Evolutionary conservation across 2,329 filamentous ascomycete species (phyloP).

Genomic region (Kalmusia sp.): DNA sequence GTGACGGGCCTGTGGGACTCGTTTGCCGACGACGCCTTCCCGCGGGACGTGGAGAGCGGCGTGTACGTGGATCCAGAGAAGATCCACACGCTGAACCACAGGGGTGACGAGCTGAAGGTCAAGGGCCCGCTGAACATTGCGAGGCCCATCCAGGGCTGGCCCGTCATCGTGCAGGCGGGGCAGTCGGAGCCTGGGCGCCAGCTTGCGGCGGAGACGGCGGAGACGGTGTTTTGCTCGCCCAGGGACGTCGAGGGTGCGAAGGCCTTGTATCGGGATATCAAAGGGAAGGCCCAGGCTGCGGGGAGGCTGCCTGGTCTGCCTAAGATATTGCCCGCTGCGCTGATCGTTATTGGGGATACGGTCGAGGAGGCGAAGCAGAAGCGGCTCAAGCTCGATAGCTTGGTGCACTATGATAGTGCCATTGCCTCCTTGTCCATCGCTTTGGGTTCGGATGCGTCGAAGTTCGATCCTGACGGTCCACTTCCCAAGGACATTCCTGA

Average conservation of each 20-base stretch:
- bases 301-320: constrained; percentile 56
- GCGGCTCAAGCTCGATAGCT: constrained; percentile 57
- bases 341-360: constrained; percentile 59
- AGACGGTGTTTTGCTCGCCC: constrained; percentile 61
- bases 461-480: constrained; percentile 57
- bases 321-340: constrained; percentile 61
- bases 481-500: constrained; percentile 59
- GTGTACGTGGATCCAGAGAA: constrained; percentile 60
- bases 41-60: constrained; percentile 56
- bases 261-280: constrained; percentile 60
- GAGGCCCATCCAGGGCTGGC: constrained; percentile 61
- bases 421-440: constrained; percentile 60
- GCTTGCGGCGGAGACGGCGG: constrained; percentile 61
- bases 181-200: constrained; percentile 61
- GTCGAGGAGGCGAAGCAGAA: constrained; percentile 58
- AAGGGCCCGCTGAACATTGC: constrained; percentile 61
- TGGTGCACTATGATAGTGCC: constrained; percentile 62
- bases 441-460: constrained; percentile 57
- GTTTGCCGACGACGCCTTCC: constrained; percentile 64
- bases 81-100: constrained; percentile 61
- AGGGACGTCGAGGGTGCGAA: constrained; percentile 55
- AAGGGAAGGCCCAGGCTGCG: constrained; percentile 53
- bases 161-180: constrained; percentile 63
- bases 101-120: constrained; percentile 55
- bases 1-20: constrained; percentile 62